Percentiles rank a stretch among this genome's conserved stretches.
phyloP scores from a whole-genome alignment of 2,329 filamentous ascomycete genomes.

The Pseudovirgaria hyperparasitica region DNA sequence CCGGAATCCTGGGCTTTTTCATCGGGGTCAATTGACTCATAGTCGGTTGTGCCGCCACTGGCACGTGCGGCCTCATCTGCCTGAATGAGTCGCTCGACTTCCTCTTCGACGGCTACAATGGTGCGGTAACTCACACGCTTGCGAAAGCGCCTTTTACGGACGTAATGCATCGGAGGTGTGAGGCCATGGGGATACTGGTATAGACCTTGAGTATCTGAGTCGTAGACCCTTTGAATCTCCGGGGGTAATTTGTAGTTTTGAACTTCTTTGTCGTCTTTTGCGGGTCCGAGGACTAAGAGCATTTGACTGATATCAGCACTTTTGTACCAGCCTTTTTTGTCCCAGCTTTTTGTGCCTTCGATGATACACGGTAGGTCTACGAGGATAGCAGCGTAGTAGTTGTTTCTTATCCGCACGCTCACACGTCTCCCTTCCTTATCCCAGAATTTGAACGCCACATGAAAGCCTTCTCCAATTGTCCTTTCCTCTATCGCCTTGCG shows the following conservation, averaged over 20 bases:
- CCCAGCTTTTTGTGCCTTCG: slow-evolving; percentile 89
- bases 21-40: slow-evolving; percentile 41
- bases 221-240: no score
- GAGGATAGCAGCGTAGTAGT: slow-evolving; percentile 63
- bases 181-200: slow-evolving; percentile 74
- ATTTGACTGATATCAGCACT: slow-evolving; percentile 82
- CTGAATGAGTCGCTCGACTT: slow-evolving; percentile 60
- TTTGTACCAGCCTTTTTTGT: slow-evolving; percentile 76
- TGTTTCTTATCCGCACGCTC: slow-evolving; percentile 55
- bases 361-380: slow-evolving; percentile 79
- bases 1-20: slow-evolving; percentile 27
- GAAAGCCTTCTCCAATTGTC: slow-evolving; percentile 65
- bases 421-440: slow-evolving; percentile 61
- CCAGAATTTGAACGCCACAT: slow-evolving; percentile 71
- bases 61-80: slow-evolving; percentile 48
- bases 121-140: slow-evolving; percentile 72
- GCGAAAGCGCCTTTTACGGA: slow-evolving; percentile 68
- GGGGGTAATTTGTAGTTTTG: slow-evolving; percentile 48
- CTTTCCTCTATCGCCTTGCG: slow-evolving; percentile 62
- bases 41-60: slow-evolving; percentile 39
- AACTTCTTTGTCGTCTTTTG: slow-evolving; percentile 42
- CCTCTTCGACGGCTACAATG: slow-evolving; percentile 71
- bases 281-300: slow-evolving; percentile 62
- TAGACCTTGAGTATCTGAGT: slow-evolving; percentile 49
- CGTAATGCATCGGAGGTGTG: slow-evolving; percentile 79